Conservation (phyloP, 177 flowering plant genomes). For the Vitis hybrid region DNA sequence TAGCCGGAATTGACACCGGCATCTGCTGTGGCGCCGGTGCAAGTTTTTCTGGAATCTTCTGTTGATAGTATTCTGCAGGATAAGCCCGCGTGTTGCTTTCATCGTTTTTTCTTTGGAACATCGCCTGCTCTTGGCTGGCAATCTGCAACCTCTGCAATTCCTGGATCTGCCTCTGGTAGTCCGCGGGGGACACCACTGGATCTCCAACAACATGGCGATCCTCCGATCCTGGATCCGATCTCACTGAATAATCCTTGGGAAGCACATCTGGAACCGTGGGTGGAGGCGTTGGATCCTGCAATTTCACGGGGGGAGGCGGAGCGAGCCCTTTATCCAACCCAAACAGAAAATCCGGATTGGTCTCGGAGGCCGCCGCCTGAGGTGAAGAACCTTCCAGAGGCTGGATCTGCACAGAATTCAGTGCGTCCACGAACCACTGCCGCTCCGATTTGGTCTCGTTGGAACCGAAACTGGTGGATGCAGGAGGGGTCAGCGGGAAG, state of each 20-base stretch:
- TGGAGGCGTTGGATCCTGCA: constrained; percentile 18
- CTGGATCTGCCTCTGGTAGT: constrained; percentile 59
- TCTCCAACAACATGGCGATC: constrained; percentile 35
- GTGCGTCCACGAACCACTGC: constrained; percentile 66
- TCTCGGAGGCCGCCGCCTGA: constrained; percentile 15
- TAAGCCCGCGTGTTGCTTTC: constrained; percentile 31
- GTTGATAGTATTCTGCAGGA: constrained; percentile 41
- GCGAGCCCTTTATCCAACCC: constrained; percentile 65
- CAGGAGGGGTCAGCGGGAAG: constrained; percentile 28
- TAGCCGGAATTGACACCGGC: constrained; percentile 26
- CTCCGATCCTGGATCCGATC: constrained; percentile 32
- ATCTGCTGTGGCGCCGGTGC: constrained; percentile 21
- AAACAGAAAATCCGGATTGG: constrained; percentile 62
- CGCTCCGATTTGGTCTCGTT: constrained; percentile 41
- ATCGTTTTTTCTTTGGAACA: constrained; percentile 30
- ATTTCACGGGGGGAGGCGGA: constrained; percentile 13
- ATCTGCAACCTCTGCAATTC: constrained; percentile 60
- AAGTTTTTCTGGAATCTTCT: constrained; percentile 28
- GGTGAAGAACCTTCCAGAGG: constrained; percentile 32
- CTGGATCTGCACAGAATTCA: constrained; percentile 51
- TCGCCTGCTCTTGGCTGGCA: constrained; percentile 28
- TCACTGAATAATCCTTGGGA: constrained; percentile 19
- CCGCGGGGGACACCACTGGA: constrained; percentile 28
- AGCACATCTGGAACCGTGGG: constrained; percentile 14
- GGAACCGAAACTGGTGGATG: constrained; percentile 17